Evolutionary conservation across 208 protist genomes (phyloP), one percentile per base, ranked within the genome.

Genomic region (Herpetomonas muscarum): DNA sequence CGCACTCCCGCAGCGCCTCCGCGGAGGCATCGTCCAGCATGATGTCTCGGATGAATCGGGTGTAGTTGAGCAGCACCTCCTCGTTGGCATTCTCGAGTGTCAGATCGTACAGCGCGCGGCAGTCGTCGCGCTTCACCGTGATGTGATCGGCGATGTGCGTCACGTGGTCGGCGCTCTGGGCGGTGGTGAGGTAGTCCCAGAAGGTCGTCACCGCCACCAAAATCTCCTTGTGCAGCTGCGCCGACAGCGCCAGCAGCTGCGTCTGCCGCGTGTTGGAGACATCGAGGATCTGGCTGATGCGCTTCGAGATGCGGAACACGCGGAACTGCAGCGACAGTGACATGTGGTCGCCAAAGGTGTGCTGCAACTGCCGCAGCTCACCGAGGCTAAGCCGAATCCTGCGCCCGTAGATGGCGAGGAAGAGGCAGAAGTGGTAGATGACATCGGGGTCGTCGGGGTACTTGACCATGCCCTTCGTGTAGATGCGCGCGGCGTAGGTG

Each of bases 381-480:
- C n/a, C n/a, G 10, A 68, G 55, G n/a, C 31, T 29, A 22, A 68
- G 19, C 10, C 62, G 62, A 9, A 55, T 10, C 26, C 61, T 50
- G 13, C 37, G 17, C 7, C n/a, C 63, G 41, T 66, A 70, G 29
- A 63, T 28, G 31, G 39, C 24, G n/a, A 75, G 59, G 37, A 70
- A 75, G 13, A 67, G 62, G 39, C 39, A 36, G 49, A 75, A 70
- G 19, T 59, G 47, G 22, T 64, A 53, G 42, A 29, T 4, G 12
- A 72, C 9, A 4, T 60, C 6, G 5, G 48, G 28, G 25, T 47
- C 26, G 34, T 21, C 41, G 37, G 26, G 53, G 44, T 52, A 75
- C 64, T 75, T 69, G 15, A 28, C 32, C 42, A 71, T 49, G 47
- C 68, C 68, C 34, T 70, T 75, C 21, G 44, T 70, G 47, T 67